Percentiles rank a stretch among this genome's conserved stretches.
These are phyloP conservation scores for Euphorbia tirucalli DNA, from an alignment of 345 rosid genomes.

Conservation along the genomic window DNA sequence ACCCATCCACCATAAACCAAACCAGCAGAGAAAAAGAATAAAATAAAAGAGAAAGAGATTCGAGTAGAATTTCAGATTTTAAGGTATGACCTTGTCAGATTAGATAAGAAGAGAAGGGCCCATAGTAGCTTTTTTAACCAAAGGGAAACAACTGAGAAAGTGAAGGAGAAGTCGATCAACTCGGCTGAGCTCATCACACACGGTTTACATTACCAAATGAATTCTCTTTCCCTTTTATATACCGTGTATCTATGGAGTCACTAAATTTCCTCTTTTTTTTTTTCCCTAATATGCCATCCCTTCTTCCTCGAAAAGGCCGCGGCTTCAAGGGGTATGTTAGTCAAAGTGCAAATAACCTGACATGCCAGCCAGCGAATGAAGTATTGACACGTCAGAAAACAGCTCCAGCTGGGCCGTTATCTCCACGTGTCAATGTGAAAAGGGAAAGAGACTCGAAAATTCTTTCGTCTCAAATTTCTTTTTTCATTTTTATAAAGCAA, in stretches of 20 bases:
- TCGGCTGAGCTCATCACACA: background rate
- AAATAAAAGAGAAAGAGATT: background rate
- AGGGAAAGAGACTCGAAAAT: background rate
- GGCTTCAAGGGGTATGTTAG: background rate
- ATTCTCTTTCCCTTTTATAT: slow-evolving; percentile 4
- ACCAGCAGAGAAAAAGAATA: background rate
- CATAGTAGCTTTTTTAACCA: background rate
- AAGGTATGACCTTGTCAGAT: background rate
- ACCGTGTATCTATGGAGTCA: background rate
- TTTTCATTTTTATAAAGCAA: no score
- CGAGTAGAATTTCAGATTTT: background rate
- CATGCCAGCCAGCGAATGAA: background rate
- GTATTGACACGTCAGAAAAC: background rate
- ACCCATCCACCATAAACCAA: background rate
- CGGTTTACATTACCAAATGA: background rate
- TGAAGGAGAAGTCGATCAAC: background rate
- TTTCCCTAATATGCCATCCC: background rate
- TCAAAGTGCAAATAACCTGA: background rate
- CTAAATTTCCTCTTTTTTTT: background rate
- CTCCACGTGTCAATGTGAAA: background rate
- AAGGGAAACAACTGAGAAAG: slow-evolving; percentile 13
- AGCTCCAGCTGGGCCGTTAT: background rate
- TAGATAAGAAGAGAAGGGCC: background rate
- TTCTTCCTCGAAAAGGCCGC: background rate
- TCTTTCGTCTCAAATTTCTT: background rate